Evolutionary conservation across 805 yeast species (phyloP), one percentile per base, ranked within the genome.

Genomic region (Candida berthetii): DNA sequence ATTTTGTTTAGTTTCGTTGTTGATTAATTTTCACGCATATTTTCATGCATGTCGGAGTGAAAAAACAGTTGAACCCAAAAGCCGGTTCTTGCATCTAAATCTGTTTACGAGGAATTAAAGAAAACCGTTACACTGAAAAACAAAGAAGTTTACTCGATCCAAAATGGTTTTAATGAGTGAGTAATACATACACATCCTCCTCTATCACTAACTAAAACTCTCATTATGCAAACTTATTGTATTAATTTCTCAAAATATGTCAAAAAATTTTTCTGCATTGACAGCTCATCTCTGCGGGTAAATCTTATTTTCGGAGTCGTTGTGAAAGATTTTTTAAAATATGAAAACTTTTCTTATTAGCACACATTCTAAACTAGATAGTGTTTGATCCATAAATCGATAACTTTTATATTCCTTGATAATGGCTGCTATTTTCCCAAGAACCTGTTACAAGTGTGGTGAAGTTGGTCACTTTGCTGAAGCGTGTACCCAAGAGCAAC

Each of bases 391-490:
- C 25, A 29, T 14, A 29, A 7, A 7, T 29, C 6, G 32, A 7
- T 14, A 7, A 31, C 17, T 31, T 5, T n/a, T 15, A 15, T 16
- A 16, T 31, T 31, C 4, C 13, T 29, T 31, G 7, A 34, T n/a
- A 31, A 54, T 54, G 60, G 60, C 61, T 54, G 56, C 60, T 49
- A 54, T 51, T 44, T 67, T 68, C 66, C 81, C 80, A 64, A 85
- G 83, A 77, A 82, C 91, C 49, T 85, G 95, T 73, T 85, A 78
- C 76, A 87, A 86, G 65, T 87, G 96, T 71, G 96, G 96, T 60
- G 86, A 85, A 69, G 75, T 83, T 54, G 96, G 96, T 50, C 96
- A 87, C 72, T 72, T 85, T 60, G 95, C 96, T 53, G 93, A 85
- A 61, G 83, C 78, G 61, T 89, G 97, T 71, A 71, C 77, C 49